These are phyloP conservation scores for Linnemannia schmuckeri DNA, from an alignment of 192 early-diverging fungal species.

Conservation along the genomic window DNA sequence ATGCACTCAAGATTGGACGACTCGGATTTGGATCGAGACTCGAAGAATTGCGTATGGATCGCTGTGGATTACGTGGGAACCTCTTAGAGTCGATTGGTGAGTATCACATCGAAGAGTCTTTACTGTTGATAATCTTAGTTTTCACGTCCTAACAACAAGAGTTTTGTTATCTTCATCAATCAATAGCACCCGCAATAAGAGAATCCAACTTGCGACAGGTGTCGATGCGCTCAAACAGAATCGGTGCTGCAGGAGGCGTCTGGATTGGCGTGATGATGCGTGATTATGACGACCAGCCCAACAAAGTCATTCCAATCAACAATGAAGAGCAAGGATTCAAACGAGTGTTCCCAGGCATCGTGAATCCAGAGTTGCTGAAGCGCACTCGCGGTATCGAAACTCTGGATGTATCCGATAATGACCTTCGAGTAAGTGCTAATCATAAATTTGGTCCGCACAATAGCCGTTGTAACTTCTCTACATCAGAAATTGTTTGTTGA, in stretches of 20 bases:
- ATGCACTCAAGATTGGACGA: conserved; percentile 65
- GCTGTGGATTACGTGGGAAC: conserved; percentile 56
- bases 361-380: conserved; percentile 44
- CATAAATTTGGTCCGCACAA: conserved; percentile 3
- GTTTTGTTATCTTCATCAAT: neutral
- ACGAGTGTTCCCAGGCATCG: conserved; percentile 47
- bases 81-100: conserved; percentile 56
- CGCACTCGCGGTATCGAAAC: conserved; percentile 53
- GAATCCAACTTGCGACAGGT: conserved; percentile 57
- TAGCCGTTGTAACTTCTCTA: neutral
- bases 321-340: conserved; percentile 55
- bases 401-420: conserved; percentile 60
- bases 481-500: neutral
- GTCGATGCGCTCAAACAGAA: conserved; percentile 63
- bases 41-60: conserved; percentile 57
- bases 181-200: conserved; percentile 58
- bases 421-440: conserved; percentile 49
- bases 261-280: conserved; percentile 69
- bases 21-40: conserved; percentile 58
- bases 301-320: conserved; percentile 39
- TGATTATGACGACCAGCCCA: conserved; percentile 63
- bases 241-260: conserved; percentile 60
- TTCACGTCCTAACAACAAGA: neutral
- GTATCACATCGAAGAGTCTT: neutral
- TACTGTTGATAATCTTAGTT: neutral